Conservation (phyloP, 2,329 filamentous ascomycete genomes). For the Ophiostoma perfectum region DNA sequence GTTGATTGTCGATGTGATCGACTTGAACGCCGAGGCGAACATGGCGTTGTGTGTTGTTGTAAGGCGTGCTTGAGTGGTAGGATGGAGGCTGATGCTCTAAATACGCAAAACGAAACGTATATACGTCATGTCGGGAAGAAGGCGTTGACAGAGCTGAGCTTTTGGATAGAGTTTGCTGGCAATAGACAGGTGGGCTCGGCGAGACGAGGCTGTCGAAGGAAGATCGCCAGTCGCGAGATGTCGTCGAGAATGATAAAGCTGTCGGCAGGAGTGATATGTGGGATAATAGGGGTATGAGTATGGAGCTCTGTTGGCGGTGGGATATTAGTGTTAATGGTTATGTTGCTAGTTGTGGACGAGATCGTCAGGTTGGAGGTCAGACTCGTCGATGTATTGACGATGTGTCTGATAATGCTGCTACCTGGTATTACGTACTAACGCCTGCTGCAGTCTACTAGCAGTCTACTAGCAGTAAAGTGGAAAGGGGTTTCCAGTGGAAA, state of each 20-base stretch:
- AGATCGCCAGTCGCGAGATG: not conserved
- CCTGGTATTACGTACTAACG: not conserved
- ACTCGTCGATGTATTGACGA: not conserved
- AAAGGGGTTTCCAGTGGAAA: too few species aligned
- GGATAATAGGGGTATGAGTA: not conserved
- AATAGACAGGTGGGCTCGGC: not conserved
- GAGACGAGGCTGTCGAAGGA: conserved; percentile 7
- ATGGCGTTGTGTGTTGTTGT: conserved; percentile 47
- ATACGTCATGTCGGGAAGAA: conserved; percentile 8
- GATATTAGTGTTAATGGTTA: too few species aligned
- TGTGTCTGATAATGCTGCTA: conserved; percentile 4
- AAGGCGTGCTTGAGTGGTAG: not conserved
- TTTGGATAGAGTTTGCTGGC: not conserved
- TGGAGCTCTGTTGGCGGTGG: too few species aligned
- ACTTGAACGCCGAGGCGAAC: conserved; percentile 92
- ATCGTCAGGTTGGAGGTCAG: not conserved
- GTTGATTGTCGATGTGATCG: conserved; percentile 79
- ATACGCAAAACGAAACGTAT: too few species aligned
- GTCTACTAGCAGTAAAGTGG: too few species aligned
- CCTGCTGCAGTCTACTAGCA: not conserved
- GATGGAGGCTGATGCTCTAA: not conserved
- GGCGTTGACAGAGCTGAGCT: not conserved
- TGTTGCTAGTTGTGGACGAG: not conserved
- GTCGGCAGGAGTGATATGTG: not conserved
- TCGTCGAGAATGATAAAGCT: not conserved